phyloP scores from a whole-genome alignment of 1,284 basidiomycete species.

The Ganoderma resinaceum region DNA sequence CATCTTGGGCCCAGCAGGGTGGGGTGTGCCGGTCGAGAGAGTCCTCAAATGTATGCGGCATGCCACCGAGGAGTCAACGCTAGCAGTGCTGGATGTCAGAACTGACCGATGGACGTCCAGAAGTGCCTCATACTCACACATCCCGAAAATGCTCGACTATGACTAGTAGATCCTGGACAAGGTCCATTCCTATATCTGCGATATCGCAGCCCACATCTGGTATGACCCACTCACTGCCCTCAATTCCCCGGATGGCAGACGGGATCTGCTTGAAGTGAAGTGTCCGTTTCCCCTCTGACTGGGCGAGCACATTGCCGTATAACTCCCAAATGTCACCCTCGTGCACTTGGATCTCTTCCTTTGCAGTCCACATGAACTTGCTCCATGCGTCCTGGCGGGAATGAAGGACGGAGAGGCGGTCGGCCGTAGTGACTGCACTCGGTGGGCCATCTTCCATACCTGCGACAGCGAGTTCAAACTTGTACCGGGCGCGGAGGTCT shows the following conservation, averaged over 20 bases:
- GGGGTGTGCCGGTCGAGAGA: constrained; percentile 53
- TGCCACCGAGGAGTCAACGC: constrained; percentile 18
- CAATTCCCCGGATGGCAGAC: constrained; percentile 54
- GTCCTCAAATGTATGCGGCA: constrained; percentile 51
- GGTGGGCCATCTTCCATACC: constrained; percentile 55
- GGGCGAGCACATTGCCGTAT: constrained; percentile 64
- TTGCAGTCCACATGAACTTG: constrained; percentile 46
- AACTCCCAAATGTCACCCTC: constrained; percentile 55
- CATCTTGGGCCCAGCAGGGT: constrained; percentile 49
- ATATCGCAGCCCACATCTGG: constrained; percentile 47
- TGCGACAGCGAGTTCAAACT: constrained; percentile 56
- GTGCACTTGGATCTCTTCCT: constrained; percentile 47
- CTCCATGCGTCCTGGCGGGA: constrained; percentile 57
- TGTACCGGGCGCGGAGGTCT: constrained; percentile 53
- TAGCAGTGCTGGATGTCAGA: constrained; percentile 4
- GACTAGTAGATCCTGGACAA: constrained; percentile 65
- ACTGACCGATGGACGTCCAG: too few species aligned
- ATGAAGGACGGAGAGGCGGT: constrained; percentile 51
- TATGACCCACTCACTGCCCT: constrained; percentile 55
- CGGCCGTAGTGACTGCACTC: constrained; percentile 37
- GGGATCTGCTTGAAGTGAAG: constrained; percentile 58
- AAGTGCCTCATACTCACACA: constrained; percentile 25
- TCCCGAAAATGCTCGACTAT: constrained; percentile 50
- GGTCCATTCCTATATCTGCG: constrained; percentile 69
- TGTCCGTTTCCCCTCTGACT: constrained; percentile 41